A percentile compares a stretch with the other conserved stretches of the same genome.
Evolutionary conservation across 371 early-diverging fungal genomes (phyloP).

Genomic region (Batkoa obscura): DNA sequence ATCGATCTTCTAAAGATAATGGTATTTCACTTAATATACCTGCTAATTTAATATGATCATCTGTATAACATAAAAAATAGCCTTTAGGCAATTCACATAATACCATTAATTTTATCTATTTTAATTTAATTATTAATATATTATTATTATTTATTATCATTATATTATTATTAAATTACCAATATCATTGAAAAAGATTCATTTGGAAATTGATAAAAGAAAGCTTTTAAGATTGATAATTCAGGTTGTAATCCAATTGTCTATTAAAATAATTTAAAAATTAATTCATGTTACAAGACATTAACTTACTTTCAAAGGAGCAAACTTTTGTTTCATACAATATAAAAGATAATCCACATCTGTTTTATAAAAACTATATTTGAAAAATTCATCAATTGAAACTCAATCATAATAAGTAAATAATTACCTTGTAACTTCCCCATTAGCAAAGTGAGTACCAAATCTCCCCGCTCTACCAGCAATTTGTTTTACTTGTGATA

Average conservation of each 20-base stretch:
- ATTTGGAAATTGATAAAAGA: slow-evolving; percentile 1
- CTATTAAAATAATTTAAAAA: not conserved
- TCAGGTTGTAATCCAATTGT: not conserved
- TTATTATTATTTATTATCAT: too few relatives aligned
- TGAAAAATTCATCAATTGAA: too few relatives aligned
- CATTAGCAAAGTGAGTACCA: slow-evolving; percentile 30
- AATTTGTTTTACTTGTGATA: slow-evolving; percentile 80
- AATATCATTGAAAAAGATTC: not conserved
- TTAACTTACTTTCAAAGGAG: not conserved
- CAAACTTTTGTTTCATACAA: not conserved
- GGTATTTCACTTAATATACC: not conserved
- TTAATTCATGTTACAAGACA: not conserved
- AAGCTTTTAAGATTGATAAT: not conserved
- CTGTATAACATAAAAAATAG: not conserved
- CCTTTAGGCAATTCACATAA: too few relatives aligned
- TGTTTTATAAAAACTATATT: too few relatives aligned
- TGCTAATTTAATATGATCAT: not conserved
- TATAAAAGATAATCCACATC: not conserved
- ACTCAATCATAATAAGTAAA: too few relatives aligned
- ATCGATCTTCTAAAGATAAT: not conserved
- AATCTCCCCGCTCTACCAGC: slow-evolving; percentile 91
- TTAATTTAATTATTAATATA: too few relatives aligned
- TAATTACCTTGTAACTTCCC: too few relatives aligned
- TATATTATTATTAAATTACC: not conserved
- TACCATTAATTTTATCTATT: too few relatives aligned